A percentile compares a stretch with the other conserved stretches of the same genome.
phyloP scores from a whole-genome alignment of 179 eudicot species.

The Vitellaria paradoxa region DNA sequence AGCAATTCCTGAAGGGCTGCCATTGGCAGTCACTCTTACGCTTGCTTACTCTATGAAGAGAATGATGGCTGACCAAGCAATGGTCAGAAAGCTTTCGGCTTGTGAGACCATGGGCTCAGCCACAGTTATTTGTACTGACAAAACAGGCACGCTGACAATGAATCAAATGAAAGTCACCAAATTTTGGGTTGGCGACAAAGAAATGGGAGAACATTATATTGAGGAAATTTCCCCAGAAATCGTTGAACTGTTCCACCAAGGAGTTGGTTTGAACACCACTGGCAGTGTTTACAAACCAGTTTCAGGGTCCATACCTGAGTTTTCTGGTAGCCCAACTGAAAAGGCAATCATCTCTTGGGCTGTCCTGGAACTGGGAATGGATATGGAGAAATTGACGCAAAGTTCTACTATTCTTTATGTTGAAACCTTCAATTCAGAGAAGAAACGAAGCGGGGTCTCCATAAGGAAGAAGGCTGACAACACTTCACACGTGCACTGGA shows the following conservation, averaged over 20 bases:
- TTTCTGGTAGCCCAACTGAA: conserved; percentile 46
- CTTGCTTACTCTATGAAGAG: conserved; percentile 51
- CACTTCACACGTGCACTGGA: not conserved
- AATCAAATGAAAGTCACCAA: conserved; percentile 48
- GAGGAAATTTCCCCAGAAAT: not conserved
- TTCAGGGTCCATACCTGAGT: conserved; percentile 27
- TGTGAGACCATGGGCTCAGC: conserved; percentile 55
- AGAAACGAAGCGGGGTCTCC: conserved; percentile 44
- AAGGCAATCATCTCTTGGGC: conserved; percentile 48
- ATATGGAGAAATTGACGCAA: conserved; percentile 26
- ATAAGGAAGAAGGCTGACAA: conserved; percentile 7
- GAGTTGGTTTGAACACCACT: conserved; percentile 38
- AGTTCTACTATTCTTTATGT: conserved; percentile 30
- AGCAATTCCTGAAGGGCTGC: conserved; percentile 46
- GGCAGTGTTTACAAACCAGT: conserved; percentile 28
- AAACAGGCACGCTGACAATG: conserved; percentile 42
- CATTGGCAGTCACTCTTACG: conserved; percentile 46
- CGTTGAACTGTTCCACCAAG: conserved; percentile 27
- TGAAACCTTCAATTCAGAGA: conserved; percentile 40
- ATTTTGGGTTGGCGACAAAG: conserved; percentile 37
- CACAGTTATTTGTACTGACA: conserved; percentile 49
- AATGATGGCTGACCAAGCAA: conserved; percentile 48
- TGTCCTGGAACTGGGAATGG: conserved; percentile 27
- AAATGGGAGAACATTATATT: not conserved
- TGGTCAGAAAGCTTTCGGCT: conserved; percentile 47